Evolutionary conservation across 2,329 filamentous ascomycete species (phyloP), one percentile per base, ranked within the genome.

Genomic region (Acrocalymma vagum): DNA sequence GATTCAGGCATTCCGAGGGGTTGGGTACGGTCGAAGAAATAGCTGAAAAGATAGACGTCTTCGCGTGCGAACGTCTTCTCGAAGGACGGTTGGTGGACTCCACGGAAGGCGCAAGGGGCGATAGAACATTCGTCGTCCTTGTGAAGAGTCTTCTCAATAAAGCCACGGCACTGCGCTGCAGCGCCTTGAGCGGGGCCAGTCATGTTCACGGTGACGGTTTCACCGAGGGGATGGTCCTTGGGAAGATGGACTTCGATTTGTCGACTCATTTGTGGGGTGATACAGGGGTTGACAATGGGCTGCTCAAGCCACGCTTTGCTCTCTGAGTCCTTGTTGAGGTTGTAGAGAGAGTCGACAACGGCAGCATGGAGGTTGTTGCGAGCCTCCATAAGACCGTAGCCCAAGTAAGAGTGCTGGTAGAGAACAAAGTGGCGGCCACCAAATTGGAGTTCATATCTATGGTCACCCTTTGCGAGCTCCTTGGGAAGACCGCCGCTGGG

Each of bases 1-100:
- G 88, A 92, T 55, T 96, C 91, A n/a, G 95, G 94, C 91, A 99
- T 97, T 55, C 95, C 95, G 9, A 99, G 83, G 4, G 91, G 90
- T 69, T 89, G 83, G 16, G 89, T 95, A 62, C 95, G 92, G 77
- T 99, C 94, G 75, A 88, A 96, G 75, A 99, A 99, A 81, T 95
- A 99, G 20, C 90, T 95, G 74, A 99, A 93, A 58, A 97, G 90
- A 75, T 93, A 99, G 25, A 97, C 84, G 61, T 96, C 92, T 72
- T 97, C 93, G 50, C 81, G 82, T 17, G 89, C 78, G 63, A 99
- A 99, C 0, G 94, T 99, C 79, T 96, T 95, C 57, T 84, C 85
- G 31, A 99, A 80, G 15, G 88, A 86, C 8, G 94, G 94, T 72
- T 99, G 94, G 74, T 99, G 90, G 20, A 99, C 85, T 52, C 94